Evolutionary conservation across 148 eudicot species (phyloP).

Genomic region (Rhododendron ferrugineum): DNA sequence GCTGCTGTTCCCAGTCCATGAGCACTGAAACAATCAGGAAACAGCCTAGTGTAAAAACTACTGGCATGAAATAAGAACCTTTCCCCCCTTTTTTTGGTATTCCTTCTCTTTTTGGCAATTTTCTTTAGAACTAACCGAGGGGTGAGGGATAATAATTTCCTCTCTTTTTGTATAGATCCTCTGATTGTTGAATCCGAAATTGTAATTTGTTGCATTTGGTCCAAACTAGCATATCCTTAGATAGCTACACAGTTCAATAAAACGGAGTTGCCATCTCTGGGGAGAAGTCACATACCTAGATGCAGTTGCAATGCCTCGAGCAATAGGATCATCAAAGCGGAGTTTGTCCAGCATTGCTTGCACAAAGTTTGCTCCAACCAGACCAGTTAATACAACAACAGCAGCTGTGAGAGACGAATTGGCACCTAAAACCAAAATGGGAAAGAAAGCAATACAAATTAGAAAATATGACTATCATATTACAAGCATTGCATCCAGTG

Average conservation of each 20-base stretch:
- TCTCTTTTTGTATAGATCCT: background rate
- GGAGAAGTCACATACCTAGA: conserved; percentile 56
- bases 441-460: background rate
- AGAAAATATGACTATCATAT: background rate
- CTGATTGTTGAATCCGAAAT: background rate
- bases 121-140: background rate
- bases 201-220: background rate
- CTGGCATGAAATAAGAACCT: background rate
- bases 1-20: conserved; percentile 99
- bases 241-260: background rate
- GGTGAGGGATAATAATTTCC: background rate
- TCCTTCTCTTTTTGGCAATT: background rate
- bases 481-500: background rate
- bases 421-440: conserved; percentile 46
- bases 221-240: background rate
- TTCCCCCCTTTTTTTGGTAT: background rate
- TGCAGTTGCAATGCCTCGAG: conserved; percentile 97
- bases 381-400: conserved; percentile 86
- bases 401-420: conserved; percentile 96
- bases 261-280: background rate
- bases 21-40: conserved; percentile 46
- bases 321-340: conserved; percentile 81
- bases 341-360: conserved; percentile 77
- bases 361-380: conserved; percentile 96
- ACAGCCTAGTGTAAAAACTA: background rate